Evolutionary conservation across 257 asterid genomes (phyloP), one percentile per base, ranked within the genome.

Genomic region (Nemophila menziesii): DNA sequence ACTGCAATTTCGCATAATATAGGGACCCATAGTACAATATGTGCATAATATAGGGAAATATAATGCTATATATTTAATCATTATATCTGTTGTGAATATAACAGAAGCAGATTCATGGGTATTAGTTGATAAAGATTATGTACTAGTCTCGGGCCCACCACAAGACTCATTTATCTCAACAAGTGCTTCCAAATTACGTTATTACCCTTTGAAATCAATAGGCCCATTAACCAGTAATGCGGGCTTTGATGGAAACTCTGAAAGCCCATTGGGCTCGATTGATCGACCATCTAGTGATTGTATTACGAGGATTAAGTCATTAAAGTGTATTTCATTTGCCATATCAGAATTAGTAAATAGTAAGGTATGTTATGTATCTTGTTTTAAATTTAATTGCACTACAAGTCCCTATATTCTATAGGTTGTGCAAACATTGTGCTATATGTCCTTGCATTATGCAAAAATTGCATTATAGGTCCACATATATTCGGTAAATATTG

Each of bases 71-170:
- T 24, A 39, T 33, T 38, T 59, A 18, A 22, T 33, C 22, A 22
- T 65, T 55, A 61, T 44, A 59, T 61, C 63, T 60, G 14, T 60
- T 34, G 26, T 56, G 51, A 27, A 57, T 63, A 33, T 41, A 20
- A 51, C 79, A 81, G 93, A 67, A 15, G 34, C 56, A 53, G 87
- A 81, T 62, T 78, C 83, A 1, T 33, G 71, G 58, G 96, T 75
- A 74, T 63, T 78, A 55, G 72, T 75, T 42, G 96, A 61, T 62
- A 76, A 70, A 73, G 96, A 79, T 55, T 85, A 81, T 45, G 93
- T 85, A 46, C 66, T 85, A 36, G 96, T 85, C 40, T 61, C 80
- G 22, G 74, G 79, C 39, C 80, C 86, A 24, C 84, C 79, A 1
- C 44, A 70, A 43, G 92, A 80, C 51, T 58, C 63, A 39, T 80